These are phyloP conservation scores for Clarireedia paspali DNA, from an alignment of 2,329 filamentous ascomycete genomes.

Conservation along the genomic window DNA sequence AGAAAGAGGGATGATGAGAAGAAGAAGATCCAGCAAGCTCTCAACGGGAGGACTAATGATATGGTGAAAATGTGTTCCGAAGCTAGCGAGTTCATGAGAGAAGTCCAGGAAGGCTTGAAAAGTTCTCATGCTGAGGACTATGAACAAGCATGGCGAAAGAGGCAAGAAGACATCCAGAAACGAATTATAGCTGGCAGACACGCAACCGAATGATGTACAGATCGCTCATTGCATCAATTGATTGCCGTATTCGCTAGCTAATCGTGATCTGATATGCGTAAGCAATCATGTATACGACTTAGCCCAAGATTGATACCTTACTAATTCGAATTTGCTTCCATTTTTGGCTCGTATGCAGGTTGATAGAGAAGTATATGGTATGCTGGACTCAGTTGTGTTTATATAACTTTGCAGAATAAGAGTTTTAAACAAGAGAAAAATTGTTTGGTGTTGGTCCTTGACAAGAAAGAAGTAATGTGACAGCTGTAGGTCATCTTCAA, in stretches of 20 bases:
- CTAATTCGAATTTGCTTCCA: too few species aligned
- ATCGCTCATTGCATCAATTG: neutral
- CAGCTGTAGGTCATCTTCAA: too few species aligned
- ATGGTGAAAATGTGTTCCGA: conserved; percentile 17
- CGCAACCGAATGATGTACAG: conserved; percentile 2
- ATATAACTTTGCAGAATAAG: neutral
- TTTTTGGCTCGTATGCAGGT: too few species aligned
- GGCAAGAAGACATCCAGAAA: conserved; percentile 19
- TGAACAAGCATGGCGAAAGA: conserved; percentile 22
- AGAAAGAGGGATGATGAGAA: conserved; percentile 15
- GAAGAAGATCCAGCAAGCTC: conserved; percentile 10
- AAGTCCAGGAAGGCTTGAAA: conserved; percentile 14
- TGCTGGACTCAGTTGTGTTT: neutral
- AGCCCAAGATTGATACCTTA: too few species aligned
- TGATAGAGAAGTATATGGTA: too few species aligned
- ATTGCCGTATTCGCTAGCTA: too few species aligned
- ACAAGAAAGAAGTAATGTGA: too few species aligned
- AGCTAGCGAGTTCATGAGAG: conserved; percentile 12
- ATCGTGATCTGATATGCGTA: too few species aligned
- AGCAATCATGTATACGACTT: too few species aligned
- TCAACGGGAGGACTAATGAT: conserved; percentile 17
- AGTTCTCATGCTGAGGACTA: conserved; percentile 11
- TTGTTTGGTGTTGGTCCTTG: too few species aligned
- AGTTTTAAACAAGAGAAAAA: neutral
- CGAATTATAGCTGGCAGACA: conserved; percentile 14